These are phyloP conservation scores for Hanseniaspora meyeri DNA, from an alignment of 805 yeast genomes.

Conservation along the genomic window DNA sequence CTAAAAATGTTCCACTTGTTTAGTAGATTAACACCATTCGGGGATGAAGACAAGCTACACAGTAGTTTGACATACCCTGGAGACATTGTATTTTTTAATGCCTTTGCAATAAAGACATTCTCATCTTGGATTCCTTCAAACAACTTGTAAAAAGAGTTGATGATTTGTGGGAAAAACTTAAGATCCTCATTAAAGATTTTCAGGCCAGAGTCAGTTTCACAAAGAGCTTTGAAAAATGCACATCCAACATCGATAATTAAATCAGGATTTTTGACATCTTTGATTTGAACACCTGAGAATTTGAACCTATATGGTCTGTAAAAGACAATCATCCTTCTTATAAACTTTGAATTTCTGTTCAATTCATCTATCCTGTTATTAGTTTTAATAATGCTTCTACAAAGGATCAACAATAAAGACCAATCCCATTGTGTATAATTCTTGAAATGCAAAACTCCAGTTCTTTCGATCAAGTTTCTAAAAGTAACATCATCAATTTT, in stretches of 20 bases:
- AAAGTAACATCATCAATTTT: slow-evolving; percentile 31
- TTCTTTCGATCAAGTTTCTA: slow-evolving; percentile 49
- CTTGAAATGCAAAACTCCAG: slow-evolving; percentile 66
- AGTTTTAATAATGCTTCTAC: slow-evolving; percentile 70
- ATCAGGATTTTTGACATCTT: slow-evolving; percentile 36
- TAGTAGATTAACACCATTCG: slow-evolving; percentile 54
- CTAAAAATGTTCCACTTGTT: slow-evolving; percentile 79
- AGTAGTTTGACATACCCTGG: slow-evolving; percentile 68
- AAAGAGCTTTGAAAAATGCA: slow-evolving; percentile 53
- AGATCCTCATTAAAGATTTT: slow-evolving; percentile 49
- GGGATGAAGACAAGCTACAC: slow-evolving; percentile 53
- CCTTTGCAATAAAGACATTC: slow-evolving; percentile 53
- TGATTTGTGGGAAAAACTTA: slow-evolving; percentile 73
- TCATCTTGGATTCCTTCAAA: slow-evolving; percentile 24
- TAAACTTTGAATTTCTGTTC: slow-evolving; percentile 65
- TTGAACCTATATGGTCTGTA: slow-evolving; percentile 84
- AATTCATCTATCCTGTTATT: slow-evolving; percentile 67
- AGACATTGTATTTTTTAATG: slow-evolving; percentile 53
- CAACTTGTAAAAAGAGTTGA: slow-evolving; percentile 56
- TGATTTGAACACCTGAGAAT: slow-evolving; percentile 42
- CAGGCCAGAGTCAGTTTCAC: slow-evolving; percentile 54
- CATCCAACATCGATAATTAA: slow-evolving; percentile 63
- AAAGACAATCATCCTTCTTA: slow-evolving; percentile 73
- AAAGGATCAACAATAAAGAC: slow-evolving; percentile 55
- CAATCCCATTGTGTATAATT: slow-evolving; percentile 81